Conservation (phyloP, 331 rosid genomes). For the Quercus tomentella region DNA sequence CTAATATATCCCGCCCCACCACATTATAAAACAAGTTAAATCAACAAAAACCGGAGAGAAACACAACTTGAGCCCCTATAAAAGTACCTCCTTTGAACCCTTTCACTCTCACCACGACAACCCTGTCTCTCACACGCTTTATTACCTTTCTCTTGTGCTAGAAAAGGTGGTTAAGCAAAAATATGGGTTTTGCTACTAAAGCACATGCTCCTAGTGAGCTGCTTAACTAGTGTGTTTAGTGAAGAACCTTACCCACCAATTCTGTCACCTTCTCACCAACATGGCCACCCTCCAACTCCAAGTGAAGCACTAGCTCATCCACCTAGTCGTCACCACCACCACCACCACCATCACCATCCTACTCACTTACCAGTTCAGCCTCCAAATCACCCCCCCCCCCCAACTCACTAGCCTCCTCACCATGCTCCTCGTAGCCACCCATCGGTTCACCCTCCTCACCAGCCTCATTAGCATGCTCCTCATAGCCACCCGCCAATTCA, state of each 20-base stretch:
- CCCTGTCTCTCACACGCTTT: not conserved
- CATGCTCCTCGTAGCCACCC: no score
- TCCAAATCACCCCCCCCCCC: no score
- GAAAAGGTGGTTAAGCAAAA: no score
- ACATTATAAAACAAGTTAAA: not conserved
- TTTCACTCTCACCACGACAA: not conserved
- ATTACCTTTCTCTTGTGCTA: no score
- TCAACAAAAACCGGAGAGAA: conserved; percentile 14
- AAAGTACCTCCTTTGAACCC: not conserved
- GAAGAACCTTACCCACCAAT: conserved; percentile 13
- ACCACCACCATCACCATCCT: no score
- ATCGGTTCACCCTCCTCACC: no score
- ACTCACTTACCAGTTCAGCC: no score
- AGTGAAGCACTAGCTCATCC: conserved; percentile 3
- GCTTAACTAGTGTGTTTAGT: conserved; percentile 18
- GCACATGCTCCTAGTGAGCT: conserved; percentile 18
- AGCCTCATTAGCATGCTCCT: no score
- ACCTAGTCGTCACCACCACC: no score
- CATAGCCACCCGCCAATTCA: no score
- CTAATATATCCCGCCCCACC: not conserved
- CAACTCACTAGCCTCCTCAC: no score
- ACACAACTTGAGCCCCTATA: conserved; percentile 22
- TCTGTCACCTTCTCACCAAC: conserved; percentile 2
- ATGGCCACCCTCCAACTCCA: conserved; percentile 4
- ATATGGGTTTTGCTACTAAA: conserved; percentile 11